These are phyloP conservation scores for Talaromyces ruber DNA, from an alignment of 495 filamentous ascomycete genomes.

Conservation along the genomic window DNA sequence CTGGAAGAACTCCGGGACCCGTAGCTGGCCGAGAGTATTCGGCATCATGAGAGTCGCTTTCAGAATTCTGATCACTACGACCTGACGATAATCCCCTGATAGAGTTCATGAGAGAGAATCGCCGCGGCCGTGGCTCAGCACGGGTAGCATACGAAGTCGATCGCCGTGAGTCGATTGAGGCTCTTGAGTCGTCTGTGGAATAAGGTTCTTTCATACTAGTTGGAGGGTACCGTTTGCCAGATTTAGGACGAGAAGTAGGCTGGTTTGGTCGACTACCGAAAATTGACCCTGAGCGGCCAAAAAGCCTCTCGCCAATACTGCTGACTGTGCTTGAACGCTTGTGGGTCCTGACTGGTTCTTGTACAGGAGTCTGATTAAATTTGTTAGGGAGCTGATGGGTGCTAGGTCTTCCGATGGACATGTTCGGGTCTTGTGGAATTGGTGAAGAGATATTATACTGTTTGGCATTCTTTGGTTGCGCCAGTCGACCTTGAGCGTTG, in stretches of 20 bases:
- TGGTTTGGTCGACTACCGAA: constrained; percentile 50
- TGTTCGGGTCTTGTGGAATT: constrained; percentile 43
- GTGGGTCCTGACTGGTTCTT: constrained; percentile 59
- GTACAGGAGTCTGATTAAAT: constrained; percentile 35
- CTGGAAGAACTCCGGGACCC: constrained; percentile 14
- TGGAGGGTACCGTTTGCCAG: constrained; percentile 55
- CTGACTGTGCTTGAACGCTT: constrained; percentile 86
- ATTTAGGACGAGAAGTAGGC: constrained; percentile 21
- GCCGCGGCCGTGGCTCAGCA: constrained; percentile 69
- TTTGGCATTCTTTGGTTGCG: constrained; percentile 68
- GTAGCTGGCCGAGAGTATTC: constrained; percentile 22
- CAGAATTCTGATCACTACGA: constrained; percentile 32
- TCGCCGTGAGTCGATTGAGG: constrained; percentile 73
- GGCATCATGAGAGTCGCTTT: constrained; percentile 22
- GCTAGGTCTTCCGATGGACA: constrained; percentile 51
- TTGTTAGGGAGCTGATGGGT: constrained; percentile 38
- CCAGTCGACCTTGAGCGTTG: constrained; percentile 83
- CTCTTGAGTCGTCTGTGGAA: constrained; percentile 49
- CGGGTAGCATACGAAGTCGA: constrained; percentile 69
- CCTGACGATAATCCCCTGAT: constrained; percentile 41
- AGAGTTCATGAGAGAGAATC: constrained; percentile 77
- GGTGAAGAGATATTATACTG: constrained; percentile 71
- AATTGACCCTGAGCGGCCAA: constrained; percentile 70
- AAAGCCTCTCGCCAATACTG: constrained; percentile 66
- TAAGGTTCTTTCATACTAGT: constrained; percentile 66